Evolutionary conservation across 768 basidiomycete species (phyloP), one percentile per base, ranked within the genome.

Genomic region (Termitomyces sp.): DNA sequence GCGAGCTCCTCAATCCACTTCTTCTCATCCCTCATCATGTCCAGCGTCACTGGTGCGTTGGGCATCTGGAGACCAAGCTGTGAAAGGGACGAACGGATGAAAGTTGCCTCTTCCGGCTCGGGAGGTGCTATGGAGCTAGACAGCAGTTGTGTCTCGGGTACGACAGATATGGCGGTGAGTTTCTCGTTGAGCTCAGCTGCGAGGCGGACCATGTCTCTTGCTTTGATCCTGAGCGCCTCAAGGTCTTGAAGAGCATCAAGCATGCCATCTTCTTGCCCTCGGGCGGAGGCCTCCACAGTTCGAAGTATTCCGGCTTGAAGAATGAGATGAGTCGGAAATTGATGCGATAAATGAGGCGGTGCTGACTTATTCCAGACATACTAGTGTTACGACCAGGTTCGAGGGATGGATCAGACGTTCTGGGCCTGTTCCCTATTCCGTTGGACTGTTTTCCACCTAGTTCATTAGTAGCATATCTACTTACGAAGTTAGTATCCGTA

Each of bases 141-240:
- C 10, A 74, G 67, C 28, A 50, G 26, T 5, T 76, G 56, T 14
- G 56, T 45, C 24, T 60, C 41, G 3, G 63, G 55, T 56, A 66
- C 30, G 13, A 58, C 57, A 0, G 72, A 56, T 2, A 69, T 64
- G 0, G 81, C 79, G 7, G 87, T 86, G 26, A 97, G 77, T 60
- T 84, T 90, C 56, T 90, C 84, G 66, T 92, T 94, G 60, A 98
- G 81, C 38, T 95, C 88, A 52, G 86, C 87, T 3, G 96, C 94
- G 24, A 98, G 79, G 32, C 82, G 82, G 56, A 95, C 94, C 86
- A 98, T 96, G 63, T 95, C 93, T 62, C 85, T 88, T 1, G 94
- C 94, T 67, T 95, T 91, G 49, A 87, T 77, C 89, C 91, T 94
- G 47, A 98, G 73, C 0, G 88, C 88, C 67, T 98, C 93, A 35